A percentile compares a stretch with the other conserved stretches of the same genome.
These are phyloP conservation scores for Erythrophleum ivorense DNA, from an alignment of 331 rosid species.

Conservation along the genomic window DNA sequence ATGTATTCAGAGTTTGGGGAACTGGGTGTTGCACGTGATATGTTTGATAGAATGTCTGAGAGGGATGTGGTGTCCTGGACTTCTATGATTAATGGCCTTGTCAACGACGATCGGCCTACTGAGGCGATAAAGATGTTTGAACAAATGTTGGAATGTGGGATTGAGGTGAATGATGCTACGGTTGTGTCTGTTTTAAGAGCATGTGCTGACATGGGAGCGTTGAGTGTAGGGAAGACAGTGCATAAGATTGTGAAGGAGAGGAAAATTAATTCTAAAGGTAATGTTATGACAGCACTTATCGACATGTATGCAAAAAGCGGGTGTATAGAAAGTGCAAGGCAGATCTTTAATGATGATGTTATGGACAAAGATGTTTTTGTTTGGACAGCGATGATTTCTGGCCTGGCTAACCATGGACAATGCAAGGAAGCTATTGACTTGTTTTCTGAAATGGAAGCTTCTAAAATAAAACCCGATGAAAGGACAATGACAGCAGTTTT, in stretches of 20 bases:
- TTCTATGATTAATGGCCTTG: constrained; percentile 53
- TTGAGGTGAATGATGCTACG: constrained; percentile 53
- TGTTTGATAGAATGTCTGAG: constrained; percentile 59
- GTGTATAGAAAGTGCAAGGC: constrained; percentile 52
- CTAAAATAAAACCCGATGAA: constrained; percentile 52
- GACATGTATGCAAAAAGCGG: constrained; percentile 69
- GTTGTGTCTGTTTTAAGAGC: constrained; percentile 56
- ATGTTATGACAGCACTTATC: constrained; percentile 55
- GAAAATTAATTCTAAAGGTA: constrained; percentile 31
- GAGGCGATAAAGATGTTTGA: constrained; percentile 52
- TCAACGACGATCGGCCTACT: constrained; percentile 36
- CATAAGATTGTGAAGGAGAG: constrained; percentile 46
- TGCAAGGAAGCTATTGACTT: constrained; percentile 54
- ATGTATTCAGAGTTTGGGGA: constrained; percentile 48
- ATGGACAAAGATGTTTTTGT: constrained; percentile 48
- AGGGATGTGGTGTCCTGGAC: constrained; percentile 71
- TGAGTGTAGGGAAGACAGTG: constrained; percentile 53
- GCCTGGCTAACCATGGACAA: constrained; percentile 63
- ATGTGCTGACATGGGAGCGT: constrained; percentile 59
- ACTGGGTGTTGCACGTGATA: constrained; percentile 37
- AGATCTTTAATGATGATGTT: constrained; percentile 43
- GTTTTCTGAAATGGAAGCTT: constrained; percentile 50
- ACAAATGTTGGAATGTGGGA: constrained; percentile 48
- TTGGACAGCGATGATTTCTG: constrained; percentile 68
- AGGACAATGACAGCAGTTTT: constrained; percentile 57